These are phyloP conservation scores for Perilla frutescens DNA, from an alignment of 257 asterid genomes.

Conservation along the genomic window DNA sequence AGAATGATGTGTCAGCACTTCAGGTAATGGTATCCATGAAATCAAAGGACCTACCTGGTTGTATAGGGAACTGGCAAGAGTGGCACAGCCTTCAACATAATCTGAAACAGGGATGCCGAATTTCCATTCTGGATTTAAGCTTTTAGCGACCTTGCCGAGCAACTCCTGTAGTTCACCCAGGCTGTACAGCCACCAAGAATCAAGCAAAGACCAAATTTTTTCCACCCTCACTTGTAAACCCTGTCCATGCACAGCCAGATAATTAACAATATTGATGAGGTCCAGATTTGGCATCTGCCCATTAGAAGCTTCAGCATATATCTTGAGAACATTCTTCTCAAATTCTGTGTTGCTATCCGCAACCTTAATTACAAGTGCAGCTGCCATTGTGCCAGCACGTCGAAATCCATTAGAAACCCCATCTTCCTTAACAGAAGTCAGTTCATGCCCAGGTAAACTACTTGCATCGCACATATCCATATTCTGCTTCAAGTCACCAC, in stretches of 20 bases:
- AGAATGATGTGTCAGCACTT: background rate
- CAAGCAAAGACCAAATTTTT: constrained; percentile 71
- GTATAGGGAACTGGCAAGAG: constrained; percentile 89
- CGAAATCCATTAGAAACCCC: constrained; percentile 57
- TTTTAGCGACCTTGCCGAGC: constrained; percentile 68
- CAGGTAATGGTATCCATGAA: constrained; percentile 22
- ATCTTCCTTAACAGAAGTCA: constrained; percentile 28
- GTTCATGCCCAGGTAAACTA: constrained; percentile 34
- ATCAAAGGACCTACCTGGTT: constrained; percentile 66
- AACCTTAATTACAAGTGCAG: constrained; percentile 92
- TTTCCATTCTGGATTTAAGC: constrained; percentile 81
- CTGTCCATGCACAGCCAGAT: constrained; percentile 90
- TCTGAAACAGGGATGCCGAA: constrained; percentile 74
- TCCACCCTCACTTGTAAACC: constrained; percentile 82
- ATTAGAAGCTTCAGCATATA: constrained; percentile 95
- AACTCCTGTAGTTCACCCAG: constrained; percentile 65
- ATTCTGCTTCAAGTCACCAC: constrained; percentile 51
- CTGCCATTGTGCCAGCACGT: constrained; percentile 99
- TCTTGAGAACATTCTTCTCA: constrained; percentile 73
- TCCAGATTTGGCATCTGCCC: constrained; percentile 99
- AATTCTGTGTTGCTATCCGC: constrained; percentile 57
- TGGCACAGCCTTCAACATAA: constrained; percentile 87
- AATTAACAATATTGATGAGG: constrained; percentile 83
- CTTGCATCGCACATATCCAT: constrained; percentile 49
- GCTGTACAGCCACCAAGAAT: constrained; percentile 74